Base-by-base conservation (phyloP, 2,329 filamentous ascomycete genomes). In the Paracoccidioides brasiliensis region DNA sequence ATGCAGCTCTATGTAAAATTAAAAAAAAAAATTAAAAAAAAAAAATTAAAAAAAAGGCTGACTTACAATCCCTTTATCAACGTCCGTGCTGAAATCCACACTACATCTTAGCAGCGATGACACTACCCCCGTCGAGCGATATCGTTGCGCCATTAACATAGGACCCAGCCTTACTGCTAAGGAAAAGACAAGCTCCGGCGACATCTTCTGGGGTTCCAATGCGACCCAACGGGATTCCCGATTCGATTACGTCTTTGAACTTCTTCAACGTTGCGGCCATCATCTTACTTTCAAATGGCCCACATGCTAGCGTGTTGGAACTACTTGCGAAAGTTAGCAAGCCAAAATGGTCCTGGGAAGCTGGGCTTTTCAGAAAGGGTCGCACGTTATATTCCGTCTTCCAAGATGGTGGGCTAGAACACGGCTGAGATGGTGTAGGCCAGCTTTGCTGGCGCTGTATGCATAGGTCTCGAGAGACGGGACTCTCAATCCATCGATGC, bases 121-220 rank as follows among this genome's bases (percentile, higher is more conserved):
- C 65, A 55, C 68, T 72, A 1, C 81, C 81, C 1, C 82, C 82
- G 65, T 86, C 83, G 43, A 85, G 65, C 8, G 79, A 71, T 59
- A 86, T 80, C 2, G 79, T 80, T 14, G 82, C 81, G 3, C 83
- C 83, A 59, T 85, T 86, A 40, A 84, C 75, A 66, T 78, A 85
- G 1, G 79, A 73, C 3, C 86, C 85, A 1, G 85, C 86, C 55
- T 79, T 74, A 63, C 83, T 85, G 42, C 78, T 76, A 65, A 90
- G 68, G 69, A 85, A 90, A 55, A 90, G 69, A 66, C 85, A 87
- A 9, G 84, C 78, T 0, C 85, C 85, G 0, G 84, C 85, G 3
- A 87, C 82, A 67, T 90, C 86, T 65, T 83, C 72, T 0, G 83
- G 79, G 15, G 72, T 78, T 0, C 86, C 86, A 62, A 88, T 85